phyloP scores from a whole-genome alignment of 2,329 filamentous ascomycete species.

The Claviceps arundinis region DNA sequence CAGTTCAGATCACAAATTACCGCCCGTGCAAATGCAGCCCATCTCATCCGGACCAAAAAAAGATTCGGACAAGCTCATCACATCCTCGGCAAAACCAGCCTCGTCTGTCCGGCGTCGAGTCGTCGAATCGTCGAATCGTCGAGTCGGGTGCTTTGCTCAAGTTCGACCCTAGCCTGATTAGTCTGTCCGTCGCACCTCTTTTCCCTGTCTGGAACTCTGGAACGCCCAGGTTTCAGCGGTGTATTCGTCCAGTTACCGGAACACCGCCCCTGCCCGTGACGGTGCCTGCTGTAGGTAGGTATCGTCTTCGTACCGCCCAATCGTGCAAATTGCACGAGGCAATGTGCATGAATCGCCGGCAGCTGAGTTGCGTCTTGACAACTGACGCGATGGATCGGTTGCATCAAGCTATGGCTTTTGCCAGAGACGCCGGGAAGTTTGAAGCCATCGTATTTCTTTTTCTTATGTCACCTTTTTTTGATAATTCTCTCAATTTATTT shows the following conservation, averaged over 20 bases:
- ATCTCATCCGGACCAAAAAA: not conserved
- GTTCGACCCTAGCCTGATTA: not conserved
- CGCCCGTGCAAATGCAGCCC: too few relatives aligned
- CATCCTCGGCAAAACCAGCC: not conserved
- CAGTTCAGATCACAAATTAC: too few relatives aligned
- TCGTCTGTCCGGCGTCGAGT: too few relatives aligned
- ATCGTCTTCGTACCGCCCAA: not conserved
- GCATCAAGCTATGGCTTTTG: not conserved
- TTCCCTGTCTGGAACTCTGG: not conserved
- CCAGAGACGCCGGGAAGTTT: not conserved
- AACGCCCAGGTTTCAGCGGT: not conserved
- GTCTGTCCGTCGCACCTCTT: not conserved
- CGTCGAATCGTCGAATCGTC: not conserved
- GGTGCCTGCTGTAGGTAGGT: too few relatives aligned
- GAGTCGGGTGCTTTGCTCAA: not conserved
- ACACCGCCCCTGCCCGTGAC: too few relatives aligned
- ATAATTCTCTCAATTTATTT: too few relatives aligned
- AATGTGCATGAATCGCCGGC: slow-evolving; percentile 6
- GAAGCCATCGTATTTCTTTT: not conserved
- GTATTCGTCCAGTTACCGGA: not conserved
- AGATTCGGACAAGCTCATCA: not conserved
- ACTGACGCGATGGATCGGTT: slow-evolving; percentile 4
- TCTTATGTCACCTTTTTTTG: not conserved
- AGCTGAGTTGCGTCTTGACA: slow-evolving; percentile 3
- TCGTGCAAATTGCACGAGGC: slow-evolving; percentile 4